Evolutionary conservation across 2,329 filamentous ascomycete genomes (phyloP).

Genomic region (Aspergillus aculeatus): DNA sequence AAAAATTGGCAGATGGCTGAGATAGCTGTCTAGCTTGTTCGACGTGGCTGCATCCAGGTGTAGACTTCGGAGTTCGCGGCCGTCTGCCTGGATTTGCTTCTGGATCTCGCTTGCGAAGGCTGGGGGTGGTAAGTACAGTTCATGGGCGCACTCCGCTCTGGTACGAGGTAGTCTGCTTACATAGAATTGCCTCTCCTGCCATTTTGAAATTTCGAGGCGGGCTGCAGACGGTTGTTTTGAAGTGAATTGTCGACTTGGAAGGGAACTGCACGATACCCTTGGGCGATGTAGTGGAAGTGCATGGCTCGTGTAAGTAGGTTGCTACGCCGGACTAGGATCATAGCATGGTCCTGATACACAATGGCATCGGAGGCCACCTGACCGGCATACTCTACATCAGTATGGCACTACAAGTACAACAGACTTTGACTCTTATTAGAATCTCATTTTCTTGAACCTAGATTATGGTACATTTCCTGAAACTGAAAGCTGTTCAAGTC

Average conservation of each 20-base stretch:
- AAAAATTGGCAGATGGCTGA: constrained; percentile 17
- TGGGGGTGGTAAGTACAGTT: constrained; percentile 7
- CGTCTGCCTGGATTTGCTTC: constrained; percentile 5
- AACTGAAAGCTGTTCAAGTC: not conserved
- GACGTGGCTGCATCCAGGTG: constrained; percentile 2
- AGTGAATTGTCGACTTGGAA: not conserved
- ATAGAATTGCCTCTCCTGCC: constrained; percentile 10
- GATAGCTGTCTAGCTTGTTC: constrained; percentile 16
- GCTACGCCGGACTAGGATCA: too few relatives aligned
- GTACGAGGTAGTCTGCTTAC: constrained; percentile 6
- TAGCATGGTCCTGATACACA: not conserved
- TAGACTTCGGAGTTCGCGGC: not conserved
- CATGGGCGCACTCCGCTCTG: not conserved
- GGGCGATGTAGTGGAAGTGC: not conserved
- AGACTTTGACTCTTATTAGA: too few relatives aligned
- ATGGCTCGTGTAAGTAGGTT: not conserved
- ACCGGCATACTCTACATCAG: constrained; percentile 11
- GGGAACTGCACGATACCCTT: not conserved
- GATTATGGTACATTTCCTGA: constrained; percentile 1
- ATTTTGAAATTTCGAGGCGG: not conserved
- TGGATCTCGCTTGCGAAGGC: constrained; percentile 26
- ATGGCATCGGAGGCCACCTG: constrained; percentile 10
- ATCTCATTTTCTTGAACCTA: not conserved
- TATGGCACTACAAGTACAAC: not conserved
- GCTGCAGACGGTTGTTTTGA: not conserved